Conservation (phyloP, 257 asterid genomes). For the Asclepias syriaca region DNA sequence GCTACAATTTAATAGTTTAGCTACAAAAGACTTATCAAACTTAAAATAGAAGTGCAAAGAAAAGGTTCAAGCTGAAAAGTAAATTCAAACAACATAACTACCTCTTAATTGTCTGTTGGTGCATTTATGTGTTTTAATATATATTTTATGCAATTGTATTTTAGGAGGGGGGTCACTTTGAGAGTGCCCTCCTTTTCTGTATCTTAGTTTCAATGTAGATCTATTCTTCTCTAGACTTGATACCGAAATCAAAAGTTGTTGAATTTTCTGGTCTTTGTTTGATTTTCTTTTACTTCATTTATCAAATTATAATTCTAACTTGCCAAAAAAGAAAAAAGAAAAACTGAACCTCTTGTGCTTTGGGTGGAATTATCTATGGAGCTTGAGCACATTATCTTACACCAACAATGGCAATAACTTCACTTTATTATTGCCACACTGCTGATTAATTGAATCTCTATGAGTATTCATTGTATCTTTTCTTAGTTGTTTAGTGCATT, state of each 20-base stretch:
- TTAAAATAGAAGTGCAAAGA: background rate
- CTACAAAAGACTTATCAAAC: background rate
- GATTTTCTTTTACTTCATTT: background rate
- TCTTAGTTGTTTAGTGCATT: background rate
- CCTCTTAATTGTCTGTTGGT: background rate
- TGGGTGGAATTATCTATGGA: background rate
- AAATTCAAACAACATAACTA: background rate
- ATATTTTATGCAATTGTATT: background rate
- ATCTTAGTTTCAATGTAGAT: background rate
- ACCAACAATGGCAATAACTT: background rate
- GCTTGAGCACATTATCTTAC: background rate
- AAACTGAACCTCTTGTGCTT: background rate
- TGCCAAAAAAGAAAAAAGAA: background rate
- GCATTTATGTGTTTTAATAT: background rate
- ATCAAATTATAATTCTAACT: background rate
- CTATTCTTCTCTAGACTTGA: background rate
- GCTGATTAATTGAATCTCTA: background rate
- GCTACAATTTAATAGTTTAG: background rate
- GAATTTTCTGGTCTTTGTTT: conserved; percentile 1
- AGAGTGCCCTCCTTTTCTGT: background rate
- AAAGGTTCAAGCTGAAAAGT: background rate
- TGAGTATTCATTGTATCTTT: background rate
- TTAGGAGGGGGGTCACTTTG: background rate
- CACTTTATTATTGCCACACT: background rate
- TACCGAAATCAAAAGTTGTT: background rate